These are phyloP conservation scores for Trichocladium antarcticum DNA, from an alignment of 495 filamentous ascomycete species.

Conservation along the genomic window DNA sequence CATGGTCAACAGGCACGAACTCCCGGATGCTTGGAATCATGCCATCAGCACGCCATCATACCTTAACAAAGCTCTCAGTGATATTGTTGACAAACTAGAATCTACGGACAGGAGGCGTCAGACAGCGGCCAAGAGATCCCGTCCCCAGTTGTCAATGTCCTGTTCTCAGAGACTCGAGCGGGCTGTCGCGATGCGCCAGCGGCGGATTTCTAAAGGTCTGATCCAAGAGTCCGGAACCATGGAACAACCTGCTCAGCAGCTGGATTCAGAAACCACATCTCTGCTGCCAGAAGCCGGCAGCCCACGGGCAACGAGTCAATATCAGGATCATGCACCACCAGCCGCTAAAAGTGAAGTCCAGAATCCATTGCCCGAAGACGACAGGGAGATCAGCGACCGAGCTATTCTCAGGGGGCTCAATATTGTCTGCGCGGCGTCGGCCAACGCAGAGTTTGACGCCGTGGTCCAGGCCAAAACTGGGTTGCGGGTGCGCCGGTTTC, in stretches of 20 bases:
- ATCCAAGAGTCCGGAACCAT: not conserved
- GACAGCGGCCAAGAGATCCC: not conserved
- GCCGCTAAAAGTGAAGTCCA: not conserved
- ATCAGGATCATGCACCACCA: not conserved
- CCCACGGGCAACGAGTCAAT: not conserved
- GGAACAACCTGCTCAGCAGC: not conserved
- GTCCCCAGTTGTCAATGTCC: conserved; percentile 7
- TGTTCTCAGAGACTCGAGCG: conserved; percentile 12
- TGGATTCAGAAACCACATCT: not conserved
- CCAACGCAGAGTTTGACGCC: conserved; percentile 35
- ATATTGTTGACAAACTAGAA: conserved; percentile 27
- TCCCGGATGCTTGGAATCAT: conserved; percentile 27
- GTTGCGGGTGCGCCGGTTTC: conserved; percentile 34
- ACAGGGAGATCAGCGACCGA: conserved; percentile 28
- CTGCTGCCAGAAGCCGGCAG: not conserved
- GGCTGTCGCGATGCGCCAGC: conserved; percentile 10
- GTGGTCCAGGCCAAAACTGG: conserved; percentile 37
- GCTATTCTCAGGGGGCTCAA: conserved; percentile 40
- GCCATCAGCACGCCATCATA: conserved; percentile 25
- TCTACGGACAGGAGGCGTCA: conserved; percentile 20
- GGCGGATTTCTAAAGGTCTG: conserved; percentile 5
- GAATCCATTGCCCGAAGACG: conserved; percentile 12
- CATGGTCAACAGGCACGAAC: conserved; percentile 9
- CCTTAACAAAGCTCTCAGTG: conserved; percentile 29
- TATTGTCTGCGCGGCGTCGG: conserved; percentile 39